These are phyloP conservation scores for Jackrogersella multiformis DNA, from an alignment of 495 filamentous ascomycete species.

Conservation along the genomic window DNA sequence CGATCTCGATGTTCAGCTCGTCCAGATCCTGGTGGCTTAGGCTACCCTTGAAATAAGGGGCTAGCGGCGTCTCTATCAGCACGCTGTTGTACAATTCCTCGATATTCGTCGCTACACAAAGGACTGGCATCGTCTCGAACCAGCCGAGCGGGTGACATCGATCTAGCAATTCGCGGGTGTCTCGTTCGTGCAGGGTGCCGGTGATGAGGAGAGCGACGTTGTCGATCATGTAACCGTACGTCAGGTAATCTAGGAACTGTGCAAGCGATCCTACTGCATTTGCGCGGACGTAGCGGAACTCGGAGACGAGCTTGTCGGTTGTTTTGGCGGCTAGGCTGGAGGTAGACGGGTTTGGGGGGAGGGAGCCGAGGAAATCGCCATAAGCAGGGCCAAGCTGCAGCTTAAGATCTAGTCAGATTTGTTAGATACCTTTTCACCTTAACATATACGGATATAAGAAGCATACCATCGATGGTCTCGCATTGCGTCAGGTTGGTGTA, in stretches of 20 bases:
- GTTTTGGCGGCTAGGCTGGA: slow-evolving; percentile 93
- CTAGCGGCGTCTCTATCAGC: slow-evolving; percentile 93
- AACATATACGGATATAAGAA: neutral
- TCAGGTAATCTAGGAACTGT: slow-evolving; percentile 96
- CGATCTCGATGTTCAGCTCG: slow-evolving; percentile 99
- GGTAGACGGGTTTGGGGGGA: slow-evolving; percentile 96
- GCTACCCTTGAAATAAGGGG: slow-evolving; percentile 95
- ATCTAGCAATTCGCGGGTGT: slow-evolving; percentile 94
- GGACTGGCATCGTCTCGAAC: slow-evolving; percentile 98
- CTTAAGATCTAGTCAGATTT: slow-evolving; percentile 80
- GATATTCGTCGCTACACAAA: slow-evolving; percentile 97
- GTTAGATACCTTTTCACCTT: slow-evolving; percentile 27
- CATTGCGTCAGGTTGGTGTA: slow-evolving; percentile 98
- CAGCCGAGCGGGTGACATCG: slow-evolving; percentile 96
- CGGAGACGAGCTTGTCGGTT: slow-evolving; percentile 96
- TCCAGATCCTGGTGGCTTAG: slow-evolving; percentile 95
- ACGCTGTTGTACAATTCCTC: slow-evolving; percentile 99
- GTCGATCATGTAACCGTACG: slow-evolving; percentile 99
- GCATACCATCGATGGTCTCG: slow-evolving; percentile 94
- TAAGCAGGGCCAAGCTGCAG: slow-evolving; percentile 96
- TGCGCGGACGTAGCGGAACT: slow-evolving; percentile 94
- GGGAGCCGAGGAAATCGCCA: slow-evolving; percentile 93
- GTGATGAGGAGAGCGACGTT: slow-evolving; percentile 99
- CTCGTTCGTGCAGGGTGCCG: slow-evolving; percentile 95
- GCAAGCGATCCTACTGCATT: slow-evolving; percentile 90